Base-by-base conservation (phyloP, 2,329 filamentous ascomycete species). In the Ilyonectria robusta region DNA sequence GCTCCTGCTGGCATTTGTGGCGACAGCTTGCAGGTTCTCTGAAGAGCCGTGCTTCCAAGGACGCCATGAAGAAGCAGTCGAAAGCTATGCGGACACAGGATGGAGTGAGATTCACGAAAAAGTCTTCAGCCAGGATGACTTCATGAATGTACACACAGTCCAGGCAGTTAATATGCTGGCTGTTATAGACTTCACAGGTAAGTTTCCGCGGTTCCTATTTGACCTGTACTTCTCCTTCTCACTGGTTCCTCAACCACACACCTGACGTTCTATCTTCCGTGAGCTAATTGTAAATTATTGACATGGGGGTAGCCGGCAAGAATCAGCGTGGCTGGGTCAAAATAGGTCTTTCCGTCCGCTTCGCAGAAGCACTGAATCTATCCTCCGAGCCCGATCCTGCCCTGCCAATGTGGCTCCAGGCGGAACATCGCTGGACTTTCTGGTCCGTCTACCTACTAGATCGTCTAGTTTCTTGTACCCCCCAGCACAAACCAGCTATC, bases 381-480 rank as follows among this genome's bases (percentile, higher is more conserved):
- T 33, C 29, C 29, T 51, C 48, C 23, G 48, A 51, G 48, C 48
- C 48, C 23, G 48, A 51, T 51, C 48, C 23, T 31, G 13, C 48
- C 29, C 23, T 51, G 15, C 17, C 48, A 29, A 51, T 51, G 23
- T 51, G 48, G 48, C 48, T 29, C 11, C 48, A 51, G 29, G 48
- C 1, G 29, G 48, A 51, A 33, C 48, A 51, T 51, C 48, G 48
- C 23, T 29, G 29, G 48, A 51, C 48, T 33, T 51, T 51, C 29
- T 51, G 48, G 48, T 51, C 48, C 48, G 48, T 51, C 29, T 51
- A 51, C 48, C 48, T 51, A 17, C 48, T 51, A 26, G 48, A 51
- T 33, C 23, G 48, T 17, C 13, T 51, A 15, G 48, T 51, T 33
- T 51, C 48, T 33, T 51, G 48, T 21, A 51, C 26, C 48, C 48